Percentiles rank a stretch among this genome's conserved stretches.
Conservation (phyloP, 2,329 filamentous ascomycete genomes). For the Cryphonectria carpinicola region DNA sequence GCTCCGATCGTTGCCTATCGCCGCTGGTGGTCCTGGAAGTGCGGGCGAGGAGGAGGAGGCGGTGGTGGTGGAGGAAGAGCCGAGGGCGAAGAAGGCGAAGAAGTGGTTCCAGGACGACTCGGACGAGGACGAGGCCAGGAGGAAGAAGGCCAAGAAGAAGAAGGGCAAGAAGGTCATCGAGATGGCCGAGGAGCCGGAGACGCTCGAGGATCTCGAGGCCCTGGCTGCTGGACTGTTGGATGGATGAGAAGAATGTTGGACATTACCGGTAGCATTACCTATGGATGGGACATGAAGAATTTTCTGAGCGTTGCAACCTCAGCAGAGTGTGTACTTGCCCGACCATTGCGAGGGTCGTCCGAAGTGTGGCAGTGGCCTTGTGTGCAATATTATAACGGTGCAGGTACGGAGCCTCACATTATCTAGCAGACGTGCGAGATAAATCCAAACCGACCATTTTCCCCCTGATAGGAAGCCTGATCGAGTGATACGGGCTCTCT, state of each 20-base stretch:
- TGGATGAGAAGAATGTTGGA: constrained; percentile 34
- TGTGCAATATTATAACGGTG: neutral
- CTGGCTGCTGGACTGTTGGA: constrained; percentile 74
- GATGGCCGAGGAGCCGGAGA: constrained; percentile 72
- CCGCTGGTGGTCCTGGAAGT: constrained; percentile 10
- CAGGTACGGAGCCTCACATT: too few species aligned
- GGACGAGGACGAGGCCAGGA: constrained; percentile 51
- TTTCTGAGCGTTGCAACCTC: neutral
- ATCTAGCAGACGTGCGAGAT: too few species aligned
- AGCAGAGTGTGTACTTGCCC: neutral
- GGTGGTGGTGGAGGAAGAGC: constrained; percentile 39
- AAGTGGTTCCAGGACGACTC: constrained; percentile 76
- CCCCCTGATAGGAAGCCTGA: too few species aligned
- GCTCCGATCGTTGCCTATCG: constrained; percentile 59
- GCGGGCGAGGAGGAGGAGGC: constrained; percentile 30
- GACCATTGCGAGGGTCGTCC: neutral
- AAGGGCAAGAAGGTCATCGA: constrained; percentile 61
- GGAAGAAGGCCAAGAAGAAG: constrained; percentile 49
- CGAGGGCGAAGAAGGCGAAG: constrained; percentile 66
- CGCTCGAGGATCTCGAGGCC: constrained; percentile 77
- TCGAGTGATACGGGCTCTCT: too few species aligned
- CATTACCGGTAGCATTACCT: too few species aligned
- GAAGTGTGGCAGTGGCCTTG: neutral
- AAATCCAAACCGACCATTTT: neutral
- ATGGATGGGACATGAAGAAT: neutral